phyloP scores from a whole-genome alignment of 306 rosid species.

The Ormosia semicastrata region DNA sequence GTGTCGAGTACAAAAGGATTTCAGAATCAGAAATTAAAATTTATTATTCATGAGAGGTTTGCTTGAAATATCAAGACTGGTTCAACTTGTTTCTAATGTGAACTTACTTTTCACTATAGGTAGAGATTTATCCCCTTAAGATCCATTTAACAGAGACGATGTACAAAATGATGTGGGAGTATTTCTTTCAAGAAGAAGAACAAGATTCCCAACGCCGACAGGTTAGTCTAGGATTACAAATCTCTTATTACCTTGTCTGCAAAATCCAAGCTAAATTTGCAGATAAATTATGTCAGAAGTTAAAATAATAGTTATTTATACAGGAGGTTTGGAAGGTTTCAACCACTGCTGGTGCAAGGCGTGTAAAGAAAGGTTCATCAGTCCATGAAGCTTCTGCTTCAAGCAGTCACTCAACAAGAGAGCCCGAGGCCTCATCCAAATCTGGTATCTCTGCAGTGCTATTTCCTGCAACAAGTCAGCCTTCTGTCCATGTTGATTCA shows the following conservation, averaged over 20 bases:
- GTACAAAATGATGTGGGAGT: slow-evolving; percentile 99
- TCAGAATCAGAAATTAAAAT: not conserved
- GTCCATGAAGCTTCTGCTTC: slow-evolving; percentile 62
- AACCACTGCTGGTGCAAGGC: slow-evolving; percentile 91
- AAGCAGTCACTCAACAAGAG: slow-evolving; percentile 63
- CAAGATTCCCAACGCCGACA: slow-evolving; percentile 97
- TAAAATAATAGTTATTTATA: slow-evolving; percentile 24
- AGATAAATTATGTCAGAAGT: slow-evolving; percentile 3
- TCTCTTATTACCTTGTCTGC: not conserved
- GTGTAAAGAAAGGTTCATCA: slow-evolving; percentile 75
- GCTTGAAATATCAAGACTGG: slow-evolving; percentile 1
- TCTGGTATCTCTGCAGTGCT: slow-evolving; percentile 47
- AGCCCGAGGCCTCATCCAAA: slow-evolving; percentile 62
- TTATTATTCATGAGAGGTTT: not conserved
- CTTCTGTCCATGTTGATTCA: slow-evolving; percentile 49
- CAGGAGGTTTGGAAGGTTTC: slow-evolving; percentile 99
- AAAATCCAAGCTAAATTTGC: slow-evolving; percentile 14
- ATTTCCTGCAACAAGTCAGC: slow-evolving; percentile 54
- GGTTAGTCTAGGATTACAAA: slow-evolving; percentile 54
- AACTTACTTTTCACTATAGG: slow-evolving; percentile 46
- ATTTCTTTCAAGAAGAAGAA: slow-evolving; percentile 95
- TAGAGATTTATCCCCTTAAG: slow-evolving; percentile 93
- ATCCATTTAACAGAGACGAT: slow-evolving; percentile 96
- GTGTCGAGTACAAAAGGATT: not conserved
- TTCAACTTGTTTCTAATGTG: slow-evolving; percentile 30